Evolutionary conservation across 345 rosid species (phyloP).

Genomic region (Litchi chinensis): DNA sequence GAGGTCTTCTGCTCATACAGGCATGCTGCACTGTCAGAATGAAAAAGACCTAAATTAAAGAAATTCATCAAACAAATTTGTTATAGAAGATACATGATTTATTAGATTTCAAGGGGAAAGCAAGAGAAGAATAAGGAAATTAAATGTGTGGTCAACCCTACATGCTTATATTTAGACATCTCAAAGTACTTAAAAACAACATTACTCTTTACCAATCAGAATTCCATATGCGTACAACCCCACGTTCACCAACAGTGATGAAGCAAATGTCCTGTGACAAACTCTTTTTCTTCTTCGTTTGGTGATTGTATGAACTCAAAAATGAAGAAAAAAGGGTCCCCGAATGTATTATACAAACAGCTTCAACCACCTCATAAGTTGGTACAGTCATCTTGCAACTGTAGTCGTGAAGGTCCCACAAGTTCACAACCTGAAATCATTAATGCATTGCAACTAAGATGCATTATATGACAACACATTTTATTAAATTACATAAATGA

Average conservation of each 20-base stretch:
- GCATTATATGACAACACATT: not conserved
- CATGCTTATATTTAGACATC: not conserved
- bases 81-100: slow-evolving; percentile 2
- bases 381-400: slow-evolving; percentile 76
- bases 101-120: not conserved
- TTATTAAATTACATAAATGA: slow-evolving; percentile 1
- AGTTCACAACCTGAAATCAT: slow-evolving; percentile 75
- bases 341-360: slow-evolving; percentile 56
- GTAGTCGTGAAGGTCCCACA: slow-evolving; percentile 89
- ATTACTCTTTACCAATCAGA: slow-evolving; percentile 66
- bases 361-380: slow-evolving; percentile 81
- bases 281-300: slow-evolving; percentile 42
- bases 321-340: slow-evolving; percentile 55
- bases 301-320: slow-evolving; percentile 44
- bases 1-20: slow-evolving; percentile 78
- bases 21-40: slow-evolving; percentile 72
- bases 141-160: not conserved
- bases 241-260: slow-evolving; percentile 87
- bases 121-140: not conserved
- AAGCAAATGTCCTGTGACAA: slow-evolving; percentile 50
- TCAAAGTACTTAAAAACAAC: not conserved
- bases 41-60: slow-evolving; percentile 25
- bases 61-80: slow-evolving; percentile 18
- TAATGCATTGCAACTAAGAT: slow-evolving; percentile 4
- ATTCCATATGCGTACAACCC: slow-evolving; percentile 79